These are phyloP conservation scores for Cutaneotrichosporon cavernicola DNA, from an alignment of 1,284 basidiomycete genomes.

Conservation along the genomic window DNA sequence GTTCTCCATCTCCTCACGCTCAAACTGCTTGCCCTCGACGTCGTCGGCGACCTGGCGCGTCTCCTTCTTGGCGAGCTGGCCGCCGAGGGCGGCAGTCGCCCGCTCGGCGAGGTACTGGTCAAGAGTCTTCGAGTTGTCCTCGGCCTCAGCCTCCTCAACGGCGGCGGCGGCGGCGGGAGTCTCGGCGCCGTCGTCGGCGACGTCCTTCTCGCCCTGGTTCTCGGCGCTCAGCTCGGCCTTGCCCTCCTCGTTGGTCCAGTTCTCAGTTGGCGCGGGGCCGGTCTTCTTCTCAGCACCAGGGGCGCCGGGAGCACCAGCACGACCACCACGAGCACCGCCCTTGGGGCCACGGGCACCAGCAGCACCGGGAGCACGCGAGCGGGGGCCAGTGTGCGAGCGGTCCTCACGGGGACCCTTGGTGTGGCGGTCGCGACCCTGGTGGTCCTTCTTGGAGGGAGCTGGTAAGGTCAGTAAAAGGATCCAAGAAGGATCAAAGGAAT, in stretches of 20 bases:
- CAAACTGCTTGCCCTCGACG: conserved; percentile 46
- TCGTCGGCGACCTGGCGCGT: conserved; percentile 36
- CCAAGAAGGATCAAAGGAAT: not conserved
- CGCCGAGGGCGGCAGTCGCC: conserved; percentile 39
- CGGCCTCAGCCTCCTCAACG: conserved; percentile 67
- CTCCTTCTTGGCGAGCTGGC: conserved; percentile 34
- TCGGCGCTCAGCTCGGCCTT: conserved; percentile 67
- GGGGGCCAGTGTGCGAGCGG: conserved; percentile 35
- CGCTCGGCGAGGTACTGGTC: conserved; percentile 54
- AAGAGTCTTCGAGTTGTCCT: conserved; percentile 74
- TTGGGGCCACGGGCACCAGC: conserved; percentile 42
- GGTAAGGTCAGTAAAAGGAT: not conserved
- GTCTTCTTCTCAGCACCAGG: conserved; percentile 81
- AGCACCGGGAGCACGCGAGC: conserved; percentile 38
- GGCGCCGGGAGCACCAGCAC: conserved; percentile 22
- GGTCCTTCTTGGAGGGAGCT: conserved; percentile 37
- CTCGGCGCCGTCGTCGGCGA: conserved; percentile 39
- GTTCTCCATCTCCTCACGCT: conserved; percentile 47
- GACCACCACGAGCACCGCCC: conserved; percentile 35
- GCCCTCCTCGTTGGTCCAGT: conserved; percentile 87
- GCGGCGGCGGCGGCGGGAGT: conserved; percentile 40
- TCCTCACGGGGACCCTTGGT: conserved; percentile 49
- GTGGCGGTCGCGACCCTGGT: conserved; percentile 46
- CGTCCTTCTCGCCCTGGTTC: conserved; percentile 53
- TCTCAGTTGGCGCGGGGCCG: conserved; percentile 60